Evolutionary conservation across 768 basidiomycete species (phyloP), one percentile per base, ranked within the genome.

Genomic region (Mycena chlorophos): DNA sequence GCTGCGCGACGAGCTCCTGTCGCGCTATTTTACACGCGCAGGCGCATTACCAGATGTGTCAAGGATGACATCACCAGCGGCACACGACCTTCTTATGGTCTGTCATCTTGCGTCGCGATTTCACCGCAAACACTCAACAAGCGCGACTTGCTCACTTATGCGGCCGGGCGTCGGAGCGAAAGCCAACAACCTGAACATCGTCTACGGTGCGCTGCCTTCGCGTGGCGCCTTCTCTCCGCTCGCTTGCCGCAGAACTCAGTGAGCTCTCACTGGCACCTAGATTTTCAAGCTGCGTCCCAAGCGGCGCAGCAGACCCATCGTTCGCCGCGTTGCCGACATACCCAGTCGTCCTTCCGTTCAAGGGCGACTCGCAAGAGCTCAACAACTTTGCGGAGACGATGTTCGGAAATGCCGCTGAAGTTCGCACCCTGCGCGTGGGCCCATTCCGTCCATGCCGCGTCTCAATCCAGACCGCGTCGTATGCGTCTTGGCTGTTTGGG

Each of bases 251-350:
- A 84, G 84, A 86, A 58, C 82, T 86, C 38, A 76, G 84, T 85
- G 60, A 68, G 76, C 26, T 20, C 8, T 8, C n/a, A n/a, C n/a
- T n/a, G n/a, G n/a, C 5, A n/a, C 39, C n/a, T n/a, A n/a, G n/a
- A 8, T 17, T 19, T 22, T 30, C 6, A 38, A n/a, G 19, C 27
- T 8, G 0, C 28, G 8, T n/a, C 26, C 54, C 30, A 5, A 25
- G 27, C 45, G 8, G 23, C 4, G 13, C 13, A 54, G 25, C 56
- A 88, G 87, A 87, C 71, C 77, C 80, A 56, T 75, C 79, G 26
- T 95, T 89, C 70, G 75, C 86, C 14, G 82, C 91, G 3, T 76
- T 94, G 63, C 92, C 93, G 8, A 94, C 92, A 0, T 95, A 87
- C 69, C 91, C 92, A 1, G 89, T 91, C 16, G 88, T 90, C 0